Evolutionary conservation across 2,329 filamentous ascomycete species (phyloP), one percentile per base, ranked within the genome.

Genomic region (Fusarium sacchari): DNA sequence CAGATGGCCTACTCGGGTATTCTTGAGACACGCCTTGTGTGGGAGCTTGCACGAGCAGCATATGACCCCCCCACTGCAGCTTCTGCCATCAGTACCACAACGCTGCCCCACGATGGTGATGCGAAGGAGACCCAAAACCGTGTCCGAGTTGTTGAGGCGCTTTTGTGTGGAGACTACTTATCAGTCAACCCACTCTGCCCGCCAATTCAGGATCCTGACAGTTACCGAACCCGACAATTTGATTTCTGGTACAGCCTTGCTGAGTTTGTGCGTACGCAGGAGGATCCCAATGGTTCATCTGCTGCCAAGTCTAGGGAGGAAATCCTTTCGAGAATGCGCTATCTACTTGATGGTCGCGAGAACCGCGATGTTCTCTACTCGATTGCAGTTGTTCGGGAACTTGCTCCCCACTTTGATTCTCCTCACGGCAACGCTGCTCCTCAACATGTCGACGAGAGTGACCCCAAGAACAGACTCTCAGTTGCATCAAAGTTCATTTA

Each of bases 341-440:
- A 88, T 63, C 86, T 96, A 28, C 87, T 97, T 18, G 93, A 94
- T 75, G 92, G 92, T 53, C 89, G 92, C 30, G 95, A 98, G 83
- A 96, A 96, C 78, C 91, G 95, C 60, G 95, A 98, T 80, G 92
- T 97, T 24, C 89, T 98, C 64, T 97, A 97, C 82, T 96, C 94
- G 0, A 92, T 97, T 73, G 94, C 93, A 14, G 90, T 97, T 62
- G 91, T 93, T 22, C 91, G 94, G 32, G 90, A 95, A 71, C 86
- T 95, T 56, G 91, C 93, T 50, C 90, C 91, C 37, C 89, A 90
- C 50, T 90, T 88, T 78, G 88, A 88, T 20, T 84, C 90, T 17
- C 88, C 87, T 72, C 89, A 89, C 37, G 88, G 88, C 71, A 88
- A 84, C 67, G 85, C 87, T 30, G 83, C 88, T 13, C 87, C 89